These are phyloP conservation scores for Phytophthora citrophthora DNA, from an alignment of 352 stramenopile genomes.

Conservation along the genomic window DNA sequence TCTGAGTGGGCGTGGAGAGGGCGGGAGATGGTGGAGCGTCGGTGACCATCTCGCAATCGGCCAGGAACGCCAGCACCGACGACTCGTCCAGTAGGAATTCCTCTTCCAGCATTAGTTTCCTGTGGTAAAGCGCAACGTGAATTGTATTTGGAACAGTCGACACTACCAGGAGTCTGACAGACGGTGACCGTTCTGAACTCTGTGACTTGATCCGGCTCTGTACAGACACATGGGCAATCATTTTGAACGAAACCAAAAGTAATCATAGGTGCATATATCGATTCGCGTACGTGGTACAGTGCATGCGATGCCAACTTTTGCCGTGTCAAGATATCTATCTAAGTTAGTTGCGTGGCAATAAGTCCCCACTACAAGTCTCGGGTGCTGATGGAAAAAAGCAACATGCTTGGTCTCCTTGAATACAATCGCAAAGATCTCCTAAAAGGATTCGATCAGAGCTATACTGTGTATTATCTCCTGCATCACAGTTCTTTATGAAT, in stretches of 20 bases:
- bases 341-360: too few species aligned
- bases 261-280: too few species aligned
- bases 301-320: too few species aligned
- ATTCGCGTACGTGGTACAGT: too few species aligned
- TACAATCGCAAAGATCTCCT: too few species aligned
- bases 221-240: slow-evolving; percentile 18
- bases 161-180: neutral
- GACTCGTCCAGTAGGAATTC: slow-evolving; percentile 36
- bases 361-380: too few species aligned
- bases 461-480: too few species aligned
- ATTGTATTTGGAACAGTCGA: slow-evolving; percentile 21
- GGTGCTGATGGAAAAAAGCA: too few species aligned
- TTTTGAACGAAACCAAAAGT: slow-evolving; percentile 14
- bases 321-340: too few species aligned
- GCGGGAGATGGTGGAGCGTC: neutral
- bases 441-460: too few species aligned
- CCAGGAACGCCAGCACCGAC: slow-evolving; percentile 31
- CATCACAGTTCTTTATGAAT: too few species aligned
- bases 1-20: neutral
- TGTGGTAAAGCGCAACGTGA: neutral
- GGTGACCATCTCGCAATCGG: slow-evolving; percentile 21
- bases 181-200: slow-evolving; percentile 5
- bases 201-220: slow-evolving; percentile 7
- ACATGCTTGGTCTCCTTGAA: too few species aligned
- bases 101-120: slow-evolving; percentile 8